Conservation (phyloP, 805 yeast genomes). For the Grigorovia yakushimaensis region DNA sequence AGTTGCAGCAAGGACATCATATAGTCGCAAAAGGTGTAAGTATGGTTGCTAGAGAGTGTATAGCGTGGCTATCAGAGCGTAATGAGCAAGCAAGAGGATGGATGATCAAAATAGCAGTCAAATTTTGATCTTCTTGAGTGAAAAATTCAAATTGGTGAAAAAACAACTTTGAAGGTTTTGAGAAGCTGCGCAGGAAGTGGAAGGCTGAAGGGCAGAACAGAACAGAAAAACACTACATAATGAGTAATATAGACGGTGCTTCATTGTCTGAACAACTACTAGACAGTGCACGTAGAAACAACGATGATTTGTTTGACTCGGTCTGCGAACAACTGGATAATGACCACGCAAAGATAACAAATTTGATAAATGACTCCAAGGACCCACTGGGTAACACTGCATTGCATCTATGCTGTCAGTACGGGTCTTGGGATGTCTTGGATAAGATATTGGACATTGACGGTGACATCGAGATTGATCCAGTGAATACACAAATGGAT, state of each 20-base stretch:
- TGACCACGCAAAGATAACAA: slow-evolving; percentile 29
- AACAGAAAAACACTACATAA: no score
- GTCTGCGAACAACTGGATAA: slow-evolving; percentile 39
- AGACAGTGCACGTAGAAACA: slow-evolving; percentile 84
- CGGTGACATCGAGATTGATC: slow-evolving; percentile 79
- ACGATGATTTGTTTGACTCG: slow-evolving; percentile 57
- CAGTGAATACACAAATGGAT: slow-evolving; percentile 47
- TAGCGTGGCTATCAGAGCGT: no score
- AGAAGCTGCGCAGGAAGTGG: neutral
- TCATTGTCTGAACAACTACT: slow-evolving; percentile 66
- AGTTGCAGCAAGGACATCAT: slow-evolving; percentile 4
- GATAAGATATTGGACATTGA: slow-evolving; percentile 77
- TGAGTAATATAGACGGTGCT: no score
- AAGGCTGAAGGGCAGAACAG: neutral
- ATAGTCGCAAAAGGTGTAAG: no score
- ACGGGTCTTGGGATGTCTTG: slow-evolving; percentile 80
- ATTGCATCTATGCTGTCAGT: slow-evolving; percentile 68
- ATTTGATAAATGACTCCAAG: slow-evolving; percentile 55
- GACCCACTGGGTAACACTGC: slow-evolving; percentile 76
- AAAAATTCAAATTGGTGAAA: no score
- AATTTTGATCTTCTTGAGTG: no score
- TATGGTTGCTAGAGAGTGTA: no score
- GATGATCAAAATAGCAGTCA: no score
- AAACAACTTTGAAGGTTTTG: no score
- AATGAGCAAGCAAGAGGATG: no score